A percentile compares a stretch with the other conserved stretches of the same genome.
These are phyloP conservation scores for Neofusicoccum ribis DNA, from an alignment of 2,329 filamentous ascomycete species.

Conservation along the genomic window DNA sequence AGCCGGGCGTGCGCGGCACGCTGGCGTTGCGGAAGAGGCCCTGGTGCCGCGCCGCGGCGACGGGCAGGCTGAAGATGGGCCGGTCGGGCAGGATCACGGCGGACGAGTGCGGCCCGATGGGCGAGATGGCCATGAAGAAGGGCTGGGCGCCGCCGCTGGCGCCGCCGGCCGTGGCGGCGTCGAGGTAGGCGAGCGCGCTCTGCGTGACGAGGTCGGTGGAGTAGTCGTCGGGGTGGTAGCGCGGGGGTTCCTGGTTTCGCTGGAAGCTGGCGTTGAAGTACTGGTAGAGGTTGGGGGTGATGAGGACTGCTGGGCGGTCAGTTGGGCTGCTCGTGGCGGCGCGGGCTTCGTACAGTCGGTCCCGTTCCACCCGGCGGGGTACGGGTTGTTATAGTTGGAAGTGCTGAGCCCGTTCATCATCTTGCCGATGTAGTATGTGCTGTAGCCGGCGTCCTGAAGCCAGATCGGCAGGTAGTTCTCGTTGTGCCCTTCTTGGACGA, in stretches of 20 bases:
- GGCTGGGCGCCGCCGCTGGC: constrained; percentile 57
- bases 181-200: constrained; percentile 61
- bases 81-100: not conserved
- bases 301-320: constrained; percentile 43
- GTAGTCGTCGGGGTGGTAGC: constrained; percentile 57
- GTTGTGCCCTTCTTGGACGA: constrained; percentile 64
- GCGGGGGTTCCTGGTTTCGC: constrained; percentile 57
- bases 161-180: constrained; percentile 59
- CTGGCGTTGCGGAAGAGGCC: constrained; percentile 61
- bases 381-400: constrained; percentile 61
- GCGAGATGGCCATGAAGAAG: constrained; percentile 68
- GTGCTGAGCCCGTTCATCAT: constrained; percentile 66
- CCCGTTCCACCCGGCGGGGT: constrained; percentile 59
- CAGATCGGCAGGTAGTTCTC: constrained; percentile 69
- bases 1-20: constrained; percentile 63
- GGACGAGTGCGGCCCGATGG: constrained; percentile 62
- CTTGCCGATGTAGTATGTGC: constrained; percentile 72
- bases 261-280: constrained; percentile 68
- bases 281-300: constrained; percentile 67
- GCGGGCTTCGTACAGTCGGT: constrained; percentile 32
- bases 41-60: constrained; percentile 61
- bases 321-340: not conserved
- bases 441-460: constrained; percentile 67
- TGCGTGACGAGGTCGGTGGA: constrained; percentile 60
- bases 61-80: constrained; percentile 50